A percentile compares a stretch with the other conserved stretches of the same genome.
Conservation (phyloP, 2,329 filamentous ascomycete genomes). For the Aureobasidium leucospermi region DNA sequence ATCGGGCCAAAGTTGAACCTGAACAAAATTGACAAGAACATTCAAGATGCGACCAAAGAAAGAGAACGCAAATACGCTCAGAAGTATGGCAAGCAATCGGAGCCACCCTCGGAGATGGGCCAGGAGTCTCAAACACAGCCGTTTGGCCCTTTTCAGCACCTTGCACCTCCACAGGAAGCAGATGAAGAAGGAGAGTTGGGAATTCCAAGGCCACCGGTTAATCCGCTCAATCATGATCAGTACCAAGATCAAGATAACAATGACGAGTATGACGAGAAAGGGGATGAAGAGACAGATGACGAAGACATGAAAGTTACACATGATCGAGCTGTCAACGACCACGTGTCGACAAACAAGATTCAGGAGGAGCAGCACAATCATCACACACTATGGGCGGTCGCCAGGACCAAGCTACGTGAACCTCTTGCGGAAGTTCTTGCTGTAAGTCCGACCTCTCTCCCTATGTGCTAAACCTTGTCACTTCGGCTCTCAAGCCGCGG, state of each 20-base stretch:
- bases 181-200: neutral
- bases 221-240: neutral
- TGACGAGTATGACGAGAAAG: neutral
- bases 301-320: neutral
- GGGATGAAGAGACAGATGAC: neutral
- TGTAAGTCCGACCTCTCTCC: conserved; percentile 22
- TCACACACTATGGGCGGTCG: conserved; percentile 38
- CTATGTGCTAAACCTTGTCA: neutral
- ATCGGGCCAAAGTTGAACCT: neutral
- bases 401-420: conserved; percentile 46
- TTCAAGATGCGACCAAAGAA: neutral
- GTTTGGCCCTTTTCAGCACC: neutral
- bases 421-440: conserved; percentile 48
- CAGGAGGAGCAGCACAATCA: conserved; percentile 44
- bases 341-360: conserved; percentile 27
- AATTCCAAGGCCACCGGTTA: neutral
- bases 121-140: neutral
- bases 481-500: no score
- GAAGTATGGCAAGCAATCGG: neutral
- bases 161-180: neutral
- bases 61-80: neutral
- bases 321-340: neutral
- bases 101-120: neutral
- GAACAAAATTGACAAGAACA: neutral
- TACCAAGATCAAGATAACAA: neutral